These are phyloP conservation scores for Hepatocystis sp. DNA, from an alignment of 169 alveolate species.

Conservation along the genomic window DNA sequence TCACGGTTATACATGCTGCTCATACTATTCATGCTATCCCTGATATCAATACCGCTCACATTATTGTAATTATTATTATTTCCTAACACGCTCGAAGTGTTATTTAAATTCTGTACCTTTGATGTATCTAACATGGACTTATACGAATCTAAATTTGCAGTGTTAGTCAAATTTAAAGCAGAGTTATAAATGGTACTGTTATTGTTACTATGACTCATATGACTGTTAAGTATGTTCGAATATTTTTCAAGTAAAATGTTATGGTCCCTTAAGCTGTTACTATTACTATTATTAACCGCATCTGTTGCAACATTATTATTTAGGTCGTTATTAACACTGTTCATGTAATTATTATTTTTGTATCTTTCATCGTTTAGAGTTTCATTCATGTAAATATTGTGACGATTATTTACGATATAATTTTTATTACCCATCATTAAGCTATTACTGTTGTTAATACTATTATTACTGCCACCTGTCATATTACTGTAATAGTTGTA, in stretches of 20 bases:
- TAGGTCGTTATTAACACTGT: neutral
- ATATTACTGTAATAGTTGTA: neutral
- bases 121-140: slow-evolving; percentile 22
- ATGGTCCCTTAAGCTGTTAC: too few species aligned
- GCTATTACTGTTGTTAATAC: too few species aligned
- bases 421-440: too few species aligned
- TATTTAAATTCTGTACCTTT: slow-evolving; percentile 12
- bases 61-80: neutral
- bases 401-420: neutral
- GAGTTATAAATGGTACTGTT: slow-evolving; percentile 15
- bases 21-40: too few species aligned
- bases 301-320: too few species aligned
- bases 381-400: neutral
- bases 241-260: slow-evolving; percentile 54
- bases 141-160: slow-evolving; percentile 20
- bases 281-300: too few species aligned
- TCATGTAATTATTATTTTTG: neutral
- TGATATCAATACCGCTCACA: neutral
- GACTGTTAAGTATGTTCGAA: slow-evolving; percentile 56
- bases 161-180: slow-evolving; percentile 13
- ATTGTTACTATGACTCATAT: slow-evolving; percentile 15
- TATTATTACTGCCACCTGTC: neutral
- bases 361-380: neutral
- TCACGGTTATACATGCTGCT: too few species aligned
- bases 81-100: neutral